Evolutionary conservation across 208 protist genomes (phyloP).

Genomic region (Leishmania mexicana): DNA sequence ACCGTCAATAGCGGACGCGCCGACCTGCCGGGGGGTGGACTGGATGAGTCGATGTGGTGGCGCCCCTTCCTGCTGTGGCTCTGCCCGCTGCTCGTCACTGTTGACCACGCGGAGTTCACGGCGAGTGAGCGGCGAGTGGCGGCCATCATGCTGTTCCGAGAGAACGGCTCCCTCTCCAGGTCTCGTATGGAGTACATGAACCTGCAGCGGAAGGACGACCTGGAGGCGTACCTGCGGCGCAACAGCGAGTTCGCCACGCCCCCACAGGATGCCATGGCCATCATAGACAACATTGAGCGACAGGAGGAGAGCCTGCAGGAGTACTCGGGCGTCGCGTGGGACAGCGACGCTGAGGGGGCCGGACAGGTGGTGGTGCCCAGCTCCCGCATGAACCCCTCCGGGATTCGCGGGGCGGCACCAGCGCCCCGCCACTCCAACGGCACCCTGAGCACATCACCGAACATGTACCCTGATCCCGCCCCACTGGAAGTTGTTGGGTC

Average conservation of each 20-base stretch:
- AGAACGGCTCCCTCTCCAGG: conserved; percentile 47
- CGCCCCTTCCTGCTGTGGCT: conserved; percentile 76
- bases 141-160: conserved; percentile 55
- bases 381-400: conserved; percentile 14
- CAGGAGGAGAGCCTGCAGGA: conserved; percentile 21
- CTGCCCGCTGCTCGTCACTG: conserved; percentile 46
- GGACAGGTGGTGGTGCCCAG: conserved; percentile 13
- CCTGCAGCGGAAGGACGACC: conserved; percentile 41
- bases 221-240: conserved; percentile 65
- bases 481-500: neutral
- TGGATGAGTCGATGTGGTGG: conserved; percentile 46
- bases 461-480: neutral
- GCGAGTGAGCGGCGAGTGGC: conserved; percentile 50
- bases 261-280: conserved; percentile 25
- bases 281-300: conserved; percentile 23
- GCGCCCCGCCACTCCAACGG: neutral
- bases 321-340: neutral
- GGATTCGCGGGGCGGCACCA: neutral
- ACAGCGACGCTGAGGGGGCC: neutral
- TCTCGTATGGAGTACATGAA: conserved; percentile 67
- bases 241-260: conserved; percentile 20
- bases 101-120: conserved; percentile 57
- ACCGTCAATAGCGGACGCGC: neutral
- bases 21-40: neutral
- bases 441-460: neutral